These are phyloP conservation scores for Mrakia gelida DNA, from an alignment of 768 basidiomycete genomes.

Conservation along the genomic window DNA sequence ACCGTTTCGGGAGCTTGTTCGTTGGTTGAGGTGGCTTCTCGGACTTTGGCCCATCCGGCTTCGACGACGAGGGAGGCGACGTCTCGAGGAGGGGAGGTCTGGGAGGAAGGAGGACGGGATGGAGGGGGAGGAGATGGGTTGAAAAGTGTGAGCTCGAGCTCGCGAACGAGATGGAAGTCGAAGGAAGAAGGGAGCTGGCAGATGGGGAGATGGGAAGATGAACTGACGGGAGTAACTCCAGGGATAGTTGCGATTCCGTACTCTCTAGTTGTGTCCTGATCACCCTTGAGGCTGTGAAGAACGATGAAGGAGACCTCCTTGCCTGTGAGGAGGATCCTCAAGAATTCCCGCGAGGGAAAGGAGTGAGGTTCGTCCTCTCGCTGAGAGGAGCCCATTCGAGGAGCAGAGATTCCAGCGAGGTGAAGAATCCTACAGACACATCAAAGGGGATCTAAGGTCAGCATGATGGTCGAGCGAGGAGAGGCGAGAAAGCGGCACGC, in stretches of 20 bases:
- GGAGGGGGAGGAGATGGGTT: background rate
- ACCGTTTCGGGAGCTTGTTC: slow-evolving; percentile 63
- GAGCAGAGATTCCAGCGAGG: slow-evolving; percentile 79
- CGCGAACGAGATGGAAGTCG: background rate
- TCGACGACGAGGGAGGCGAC: slow-evolving; percentile 54
- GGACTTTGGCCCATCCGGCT: slow-evolving; percentile 88
- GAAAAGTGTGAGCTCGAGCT: slow-evolving; percentile 5
- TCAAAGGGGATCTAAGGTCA: no score
- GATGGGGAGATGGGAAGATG: background rate
- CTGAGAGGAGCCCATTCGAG: slow-evolving; percentile 72
- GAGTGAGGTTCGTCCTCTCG: slow-evolving; percentile 94
- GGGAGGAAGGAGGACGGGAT: background rate
- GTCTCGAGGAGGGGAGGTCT: slow-evolving; percentile 40
- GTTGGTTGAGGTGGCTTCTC: slow-evolving; percentile 52
- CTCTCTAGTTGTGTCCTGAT: slow-evolving; percentile 11
- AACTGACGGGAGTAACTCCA: background rate
- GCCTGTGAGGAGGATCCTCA: slow-evolving; percentile 77
- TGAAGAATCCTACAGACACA: slow-evolving; percentile 64
- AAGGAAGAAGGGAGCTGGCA: background rate
- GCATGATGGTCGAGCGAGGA: no score
- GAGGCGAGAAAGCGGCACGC: background rate
- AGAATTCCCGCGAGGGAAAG: slow-evolving; percentile 86
- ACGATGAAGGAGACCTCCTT: slow-evolving; percentile 84
- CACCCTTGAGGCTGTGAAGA: slow-evolving; percentile 48
- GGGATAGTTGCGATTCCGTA: slow-evolving; percentile 21